Conservation (phyloP, 2,329 filamentous ascomycete genomes). For the Sphaceloma murrayae region DNA sequence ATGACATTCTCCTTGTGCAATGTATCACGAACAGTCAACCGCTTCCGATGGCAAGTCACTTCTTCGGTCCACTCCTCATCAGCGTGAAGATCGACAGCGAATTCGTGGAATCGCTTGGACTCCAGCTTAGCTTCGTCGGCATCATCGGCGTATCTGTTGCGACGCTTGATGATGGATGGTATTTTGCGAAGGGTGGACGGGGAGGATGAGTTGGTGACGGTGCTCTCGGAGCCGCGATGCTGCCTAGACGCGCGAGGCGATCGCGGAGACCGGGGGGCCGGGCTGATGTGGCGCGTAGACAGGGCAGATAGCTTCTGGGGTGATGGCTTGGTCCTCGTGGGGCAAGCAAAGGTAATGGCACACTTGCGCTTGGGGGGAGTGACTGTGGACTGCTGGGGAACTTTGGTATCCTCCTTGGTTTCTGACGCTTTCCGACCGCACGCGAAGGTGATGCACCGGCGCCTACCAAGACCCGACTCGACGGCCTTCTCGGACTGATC, state of each 20-base stretch:
- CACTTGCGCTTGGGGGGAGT: conserved; percentile 46
- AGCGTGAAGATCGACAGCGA: conserved; percentile 69
- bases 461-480: conserved; percentile 59
- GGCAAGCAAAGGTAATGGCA: conserved; percentile 66
- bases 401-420: conserved; percentile 26
- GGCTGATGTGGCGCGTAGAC: conserved; percentile 31
- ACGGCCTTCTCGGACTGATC: conserved; percentile 44
- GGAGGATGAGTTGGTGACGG: conserved; percentile 41
- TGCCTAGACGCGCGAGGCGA: conserved; percentile 27
- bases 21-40: conserved; percentile 82
- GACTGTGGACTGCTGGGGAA: conserved; percentile 18
- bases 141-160: conserved; percentile 30
- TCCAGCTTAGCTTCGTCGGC: conserved; percentile 43
- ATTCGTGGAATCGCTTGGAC: conserved; percentile 70
- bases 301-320: conserved; percentile 22
- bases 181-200: conserved; percentile 36
- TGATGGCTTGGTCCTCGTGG: conserved; percentile 36
- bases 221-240: conserved; percentile 43
- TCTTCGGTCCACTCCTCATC: conserved; percentile 90
- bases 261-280: conserved; percentile 31
- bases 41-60: conserved; percentile 51
- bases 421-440: conserved; percentile 46
- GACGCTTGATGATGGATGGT: conserved; percentile 25
- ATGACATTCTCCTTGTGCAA: conserved; percentile 84
- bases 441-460: conserved; percentile 86